These are phyloP conservation scores for Byssochlamys sp. DNA, from an alignment of 2,329 filamentous ascomycete genomes.

Conservation along the genomic window DNA sequence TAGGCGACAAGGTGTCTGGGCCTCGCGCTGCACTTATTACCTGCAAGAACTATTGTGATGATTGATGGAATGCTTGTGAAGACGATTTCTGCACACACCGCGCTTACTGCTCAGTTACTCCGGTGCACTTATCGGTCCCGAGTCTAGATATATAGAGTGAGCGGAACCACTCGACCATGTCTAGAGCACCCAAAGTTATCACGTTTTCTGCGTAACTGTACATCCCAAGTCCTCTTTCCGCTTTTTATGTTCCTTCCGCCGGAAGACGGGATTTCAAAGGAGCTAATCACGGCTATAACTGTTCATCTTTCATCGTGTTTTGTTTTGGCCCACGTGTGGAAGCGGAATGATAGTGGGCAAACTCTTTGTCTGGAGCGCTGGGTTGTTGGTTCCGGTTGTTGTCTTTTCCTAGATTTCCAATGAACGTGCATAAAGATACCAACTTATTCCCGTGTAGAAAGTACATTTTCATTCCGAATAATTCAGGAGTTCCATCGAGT, in stretches of 20 bases:
- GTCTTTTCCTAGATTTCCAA: neutral
- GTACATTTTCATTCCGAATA: neutral
- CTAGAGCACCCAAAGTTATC: neutral
- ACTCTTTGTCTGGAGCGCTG: constrained; percentile 7
- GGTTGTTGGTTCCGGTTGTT: constrained; percentile 5
- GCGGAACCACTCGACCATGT: neutral
- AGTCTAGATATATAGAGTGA: neutral
- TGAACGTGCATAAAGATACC: neutral
- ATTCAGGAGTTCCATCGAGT: too few species aligned
- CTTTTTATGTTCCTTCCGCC: neutral
- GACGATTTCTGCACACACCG: neutral
- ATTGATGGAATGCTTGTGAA: neutral
- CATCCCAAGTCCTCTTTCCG: neutral
- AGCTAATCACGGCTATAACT: neutral
- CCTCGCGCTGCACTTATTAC: neutral
- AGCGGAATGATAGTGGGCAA: neutral
- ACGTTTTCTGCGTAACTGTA: neutral
- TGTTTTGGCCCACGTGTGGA: neutral
- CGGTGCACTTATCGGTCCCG: neutral
- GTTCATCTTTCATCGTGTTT: neutral
- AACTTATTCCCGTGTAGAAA: neutral
- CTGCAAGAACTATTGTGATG: neutral
- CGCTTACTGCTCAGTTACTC: neutral
- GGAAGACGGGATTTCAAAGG: neutral
- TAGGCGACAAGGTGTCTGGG: neutral